Conservation (phyloP, 23 red algal genomes). For the Pyropia haitanensis region DNA sequence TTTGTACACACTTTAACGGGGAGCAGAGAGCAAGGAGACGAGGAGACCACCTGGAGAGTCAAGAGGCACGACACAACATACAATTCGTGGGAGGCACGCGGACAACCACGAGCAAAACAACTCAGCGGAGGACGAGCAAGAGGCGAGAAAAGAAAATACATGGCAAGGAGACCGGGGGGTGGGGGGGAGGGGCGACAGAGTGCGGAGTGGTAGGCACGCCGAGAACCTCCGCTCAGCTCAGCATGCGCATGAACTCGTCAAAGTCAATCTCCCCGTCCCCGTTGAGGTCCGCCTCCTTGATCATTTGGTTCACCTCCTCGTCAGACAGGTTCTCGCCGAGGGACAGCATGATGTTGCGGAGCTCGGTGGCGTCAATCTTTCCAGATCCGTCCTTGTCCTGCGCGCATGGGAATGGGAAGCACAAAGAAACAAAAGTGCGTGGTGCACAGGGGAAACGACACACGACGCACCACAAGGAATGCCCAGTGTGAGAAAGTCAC, state of each 20-base stretch:
- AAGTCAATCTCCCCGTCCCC: constrained; percentile 79
- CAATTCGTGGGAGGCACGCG: no score
- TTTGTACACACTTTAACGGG: no score
- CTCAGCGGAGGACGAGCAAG: not conserved
- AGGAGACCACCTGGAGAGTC: no score
- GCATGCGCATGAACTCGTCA: constrained; percentile 29
- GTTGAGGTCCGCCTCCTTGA: constrained; percentile 62
- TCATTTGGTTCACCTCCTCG: constrained; percentile 87
- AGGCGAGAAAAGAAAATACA: not conserved
- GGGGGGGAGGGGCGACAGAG: not conserved
- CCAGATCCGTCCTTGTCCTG: constrained; percentile 69
- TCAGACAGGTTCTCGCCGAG: constrained; percentile 70
- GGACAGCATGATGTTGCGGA: constrained; percentile 60
- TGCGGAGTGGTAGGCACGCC: not conserved
- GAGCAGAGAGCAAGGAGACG: no score
- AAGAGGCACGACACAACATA: no score
- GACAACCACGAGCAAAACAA: not conserved
- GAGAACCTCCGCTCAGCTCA: not conserved
- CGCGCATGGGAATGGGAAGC: no score
- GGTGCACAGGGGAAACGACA: no score
- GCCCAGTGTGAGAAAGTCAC: no score
- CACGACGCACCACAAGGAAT: no score
- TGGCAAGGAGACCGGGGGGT: not conserved
- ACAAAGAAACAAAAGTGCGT: no score
- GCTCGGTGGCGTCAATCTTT: constrained; percentile 69